A percentile compares a stretch with the other conserved stretches of the same genome.
Evolutionary conservation across 257 asterid species (phyloP).

Genomic region (Thymus quinquecostatus): DNA sequence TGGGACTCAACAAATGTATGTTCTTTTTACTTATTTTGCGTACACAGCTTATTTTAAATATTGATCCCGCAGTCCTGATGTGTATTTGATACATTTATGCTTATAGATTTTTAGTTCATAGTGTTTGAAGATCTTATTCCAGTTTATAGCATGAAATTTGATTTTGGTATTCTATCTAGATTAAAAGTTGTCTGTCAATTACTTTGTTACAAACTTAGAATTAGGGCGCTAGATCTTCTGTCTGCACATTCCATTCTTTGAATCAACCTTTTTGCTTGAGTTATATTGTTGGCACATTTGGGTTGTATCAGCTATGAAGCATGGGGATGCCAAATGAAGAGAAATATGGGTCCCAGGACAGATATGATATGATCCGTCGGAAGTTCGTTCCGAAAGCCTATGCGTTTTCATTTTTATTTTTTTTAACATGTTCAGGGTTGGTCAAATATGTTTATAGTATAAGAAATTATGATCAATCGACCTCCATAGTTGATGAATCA

Average conservation of each 20-base stretch:
- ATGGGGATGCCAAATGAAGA: too few species aligned
- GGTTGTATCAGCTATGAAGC: background rate
- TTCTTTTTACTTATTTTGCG: constrained; percentile 20
- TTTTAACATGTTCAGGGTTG: too few species aligned
- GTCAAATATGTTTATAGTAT: too few species aligned
- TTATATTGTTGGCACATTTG: background rate
- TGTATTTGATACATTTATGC: background rate
- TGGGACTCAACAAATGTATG: constrained; percentile 93
- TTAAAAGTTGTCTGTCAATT: background rate
- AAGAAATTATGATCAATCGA: too few species aligned
- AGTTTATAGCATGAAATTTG: background rate
- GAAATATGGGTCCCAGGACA: too few species aligned
- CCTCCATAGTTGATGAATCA: too few species aligned
- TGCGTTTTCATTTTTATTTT: too few species aligned
- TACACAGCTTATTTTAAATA: background rate
- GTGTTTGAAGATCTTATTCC: constrained; percentile 7
- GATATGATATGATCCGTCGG: too few species aligned
- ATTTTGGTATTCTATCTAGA: background rate
- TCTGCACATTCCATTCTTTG: background rate
- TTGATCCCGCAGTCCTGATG: background rate
- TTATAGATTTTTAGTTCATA: constrained; percentile 4
- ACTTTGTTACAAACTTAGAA: background rate
- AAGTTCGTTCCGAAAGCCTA: too few species aligned
- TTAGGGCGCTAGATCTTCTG: background rate
- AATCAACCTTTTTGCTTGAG: background rate